phyloP scores from a whole-genome alignment of 2,329 filamentous ascomycete genomes.

The Alternaria infectoria region DNA sequence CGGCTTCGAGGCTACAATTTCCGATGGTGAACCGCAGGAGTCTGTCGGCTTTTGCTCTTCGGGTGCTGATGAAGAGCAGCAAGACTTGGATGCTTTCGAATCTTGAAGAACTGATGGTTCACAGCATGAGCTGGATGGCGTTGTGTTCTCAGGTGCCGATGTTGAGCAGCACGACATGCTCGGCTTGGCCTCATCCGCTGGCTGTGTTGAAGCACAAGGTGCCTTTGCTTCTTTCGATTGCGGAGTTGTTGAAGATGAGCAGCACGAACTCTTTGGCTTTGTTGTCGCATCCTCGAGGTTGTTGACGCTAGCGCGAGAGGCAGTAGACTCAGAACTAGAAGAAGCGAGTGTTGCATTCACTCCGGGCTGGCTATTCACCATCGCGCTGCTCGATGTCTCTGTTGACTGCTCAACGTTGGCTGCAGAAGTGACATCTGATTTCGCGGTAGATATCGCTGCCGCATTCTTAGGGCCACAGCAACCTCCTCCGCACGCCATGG shows the following conservation, averaged over 20 bases:
- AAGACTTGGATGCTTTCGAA: background rate
- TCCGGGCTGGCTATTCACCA: background rate
- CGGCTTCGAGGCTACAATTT: background rate
- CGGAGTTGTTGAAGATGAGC: background rate
- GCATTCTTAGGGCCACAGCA: conserved; percentile 15
- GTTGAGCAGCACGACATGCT: background rate
- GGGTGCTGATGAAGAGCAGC: background rate
- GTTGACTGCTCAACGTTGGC: background rate
- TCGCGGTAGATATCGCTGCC: background rate
- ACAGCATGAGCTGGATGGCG: background rate
- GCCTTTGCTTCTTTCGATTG: background rate
- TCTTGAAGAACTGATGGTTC: background rate
- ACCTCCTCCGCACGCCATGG: conserved; percentile 22
- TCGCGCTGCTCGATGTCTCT: background rate
- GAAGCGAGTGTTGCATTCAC: background rate
- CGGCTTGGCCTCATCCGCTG: background rate
- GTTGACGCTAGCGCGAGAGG: background rate
- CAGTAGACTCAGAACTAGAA: background rate
- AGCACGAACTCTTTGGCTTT: background rate
- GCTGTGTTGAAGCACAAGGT: background rate
- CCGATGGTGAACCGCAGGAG: background rate
- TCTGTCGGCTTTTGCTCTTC: background rate
- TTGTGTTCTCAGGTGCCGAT: background rate
- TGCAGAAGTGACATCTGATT: background rate
- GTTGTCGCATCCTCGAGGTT: background rate